phyloP scores from a whole-genome alignment of 2,329 filamentous ascomycete genomes.

The Neofusicoccum umdonicola region DNA sequence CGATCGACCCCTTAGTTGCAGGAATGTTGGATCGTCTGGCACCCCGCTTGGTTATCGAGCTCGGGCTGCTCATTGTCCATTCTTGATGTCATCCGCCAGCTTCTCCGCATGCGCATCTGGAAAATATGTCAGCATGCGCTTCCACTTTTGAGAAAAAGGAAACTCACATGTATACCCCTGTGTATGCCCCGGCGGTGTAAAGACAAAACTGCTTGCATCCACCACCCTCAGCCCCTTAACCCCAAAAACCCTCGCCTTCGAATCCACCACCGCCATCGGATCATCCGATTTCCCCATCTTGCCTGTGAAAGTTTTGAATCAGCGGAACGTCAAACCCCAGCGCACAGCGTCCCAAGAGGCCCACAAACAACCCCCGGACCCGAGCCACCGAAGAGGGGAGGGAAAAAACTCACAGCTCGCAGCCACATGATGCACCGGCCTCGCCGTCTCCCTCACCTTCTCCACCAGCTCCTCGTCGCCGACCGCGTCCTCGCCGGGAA shows the following conservation, averaged over 20 bases:
- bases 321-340: not conserved
- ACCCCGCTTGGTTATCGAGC: too few species aligned
- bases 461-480: not conserved
- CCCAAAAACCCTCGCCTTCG: constrained; percentile 32
- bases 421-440: not conserved
- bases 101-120: constrained; percentile 17
- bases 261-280: constrained; percentile 34
- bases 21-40: too few species aligned
- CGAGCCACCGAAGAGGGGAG: too few species aligned
- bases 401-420: not conserved
- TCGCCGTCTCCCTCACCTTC: not conserved
- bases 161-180: constrained; percentile 14
- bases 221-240: constrained; percentile 28
- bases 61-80: not conserved
- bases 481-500: not conserved
- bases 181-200: constrained; percentile 32
- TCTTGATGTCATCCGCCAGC: constrained; percentile 18
- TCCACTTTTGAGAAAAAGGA: not conserved
- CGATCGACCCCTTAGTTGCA: too few species aligned
- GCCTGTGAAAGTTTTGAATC: not conserved
- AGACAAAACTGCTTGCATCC: constrained; percentile 28
- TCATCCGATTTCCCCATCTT: constrained; percentile 29
- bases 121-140: not conserved
- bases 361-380: too few species aligned
- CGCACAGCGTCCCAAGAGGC: too few species aligned